phyloP scores from a whole-genome alignment of 2,329 filamentous ascomycete genomes.

The Curvularia verruculosa region DNA sequence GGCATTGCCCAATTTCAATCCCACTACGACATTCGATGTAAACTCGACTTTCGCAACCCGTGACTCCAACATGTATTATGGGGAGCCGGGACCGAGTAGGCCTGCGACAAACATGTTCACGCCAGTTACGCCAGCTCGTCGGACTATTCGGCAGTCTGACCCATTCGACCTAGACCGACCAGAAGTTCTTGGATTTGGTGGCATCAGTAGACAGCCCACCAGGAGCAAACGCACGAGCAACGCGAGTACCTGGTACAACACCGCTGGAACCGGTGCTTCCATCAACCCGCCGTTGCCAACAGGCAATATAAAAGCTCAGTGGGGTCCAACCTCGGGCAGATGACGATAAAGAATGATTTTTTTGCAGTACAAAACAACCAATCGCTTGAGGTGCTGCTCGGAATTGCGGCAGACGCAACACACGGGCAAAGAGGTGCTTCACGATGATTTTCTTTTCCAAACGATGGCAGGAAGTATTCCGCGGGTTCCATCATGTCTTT shows the following conservation, averaged over 20 bases:
- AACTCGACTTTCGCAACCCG: constrained; percentile 33
- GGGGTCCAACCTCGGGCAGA: constrained; percentile 26
- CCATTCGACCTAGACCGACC: constrained; percentile 51
- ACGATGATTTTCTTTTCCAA: constrained; percentile 11
- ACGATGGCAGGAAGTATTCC: constrained; percentile 45
- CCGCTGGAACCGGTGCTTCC: constrained; percentile 2
- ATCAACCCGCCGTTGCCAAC: constrained; percentile 29
- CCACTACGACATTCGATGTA: constrained; percentile 26
- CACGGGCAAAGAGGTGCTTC: constrained; percentile 5
- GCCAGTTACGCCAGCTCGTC: constrained; percentile 20
- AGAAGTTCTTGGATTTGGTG: constrained; percentile 46
- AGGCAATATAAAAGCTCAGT: constrained; percentile 24
- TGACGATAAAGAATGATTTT: constrained; percentile 18
- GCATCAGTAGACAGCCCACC: constrained; percentile 35
- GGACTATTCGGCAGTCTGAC: constrained; percentile 47
- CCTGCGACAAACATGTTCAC: constrained; percentile 38
- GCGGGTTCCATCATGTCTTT: constrained; percentile 30
- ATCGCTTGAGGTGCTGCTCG: constrained; percentile 1
- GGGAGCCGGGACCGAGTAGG: constrained; percentile 45
- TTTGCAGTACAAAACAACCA: constrained; percentile 2
- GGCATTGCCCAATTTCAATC: constrained; percentile 24
- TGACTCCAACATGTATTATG: constrained; percentile 38
- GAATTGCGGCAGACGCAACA: constrained; percentile 10
- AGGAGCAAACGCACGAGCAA: constrained; percentile 37
- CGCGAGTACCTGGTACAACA: constrained; percentile 37